Evolutionary conservation across 495 filamentous ascomycete genomes (phyloP).

Genomic region (Pseudoneurospora amorphoporcata): DNA sequence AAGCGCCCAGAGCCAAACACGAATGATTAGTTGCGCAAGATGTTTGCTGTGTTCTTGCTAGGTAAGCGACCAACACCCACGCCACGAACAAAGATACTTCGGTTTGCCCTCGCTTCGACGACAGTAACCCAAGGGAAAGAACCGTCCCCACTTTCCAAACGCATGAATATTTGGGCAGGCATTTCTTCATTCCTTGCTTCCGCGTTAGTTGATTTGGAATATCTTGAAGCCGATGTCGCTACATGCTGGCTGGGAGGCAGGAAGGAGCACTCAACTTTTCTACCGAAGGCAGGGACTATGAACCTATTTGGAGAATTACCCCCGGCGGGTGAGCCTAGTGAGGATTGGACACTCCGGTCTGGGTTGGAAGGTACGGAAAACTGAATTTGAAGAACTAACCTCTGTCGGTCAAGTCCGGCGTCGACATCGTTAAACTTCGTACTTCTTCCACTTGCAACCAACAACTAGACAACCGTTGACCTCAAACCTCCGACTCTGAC

Average conservation of each 20-base stretch:
- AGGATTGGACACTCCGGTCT: no score
- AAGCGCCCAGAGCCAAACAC: neutral
- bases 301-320: no score
- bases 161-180: neutral
- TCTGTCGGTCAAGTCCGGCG: no score
- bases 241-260: neutral
- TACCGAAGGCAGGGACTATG: no score
- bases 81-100: no score
- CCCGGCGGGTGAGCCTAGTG: no score
- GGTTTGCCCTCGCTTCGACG: neutral
- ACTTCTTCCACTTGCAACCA: neutral
- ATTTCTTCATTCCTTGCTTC: neutral
- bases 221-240: neutral
- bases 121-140: neutral
- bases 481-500: neutral
- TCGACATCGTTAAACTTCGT: no score
- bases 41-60: neutral
- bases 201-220: neutral
- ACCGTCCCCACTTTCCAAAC: neutral
- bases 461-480: neutral
- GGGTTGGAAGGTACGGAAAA: no score
- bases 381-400: no score
- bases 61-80: no score
- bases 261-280: neutral
- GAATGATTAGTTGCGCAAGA: neutral